Conservation (phyloP, 371 early-diverging fungal genomes). For the Haplosporangium sp. region DNA sequence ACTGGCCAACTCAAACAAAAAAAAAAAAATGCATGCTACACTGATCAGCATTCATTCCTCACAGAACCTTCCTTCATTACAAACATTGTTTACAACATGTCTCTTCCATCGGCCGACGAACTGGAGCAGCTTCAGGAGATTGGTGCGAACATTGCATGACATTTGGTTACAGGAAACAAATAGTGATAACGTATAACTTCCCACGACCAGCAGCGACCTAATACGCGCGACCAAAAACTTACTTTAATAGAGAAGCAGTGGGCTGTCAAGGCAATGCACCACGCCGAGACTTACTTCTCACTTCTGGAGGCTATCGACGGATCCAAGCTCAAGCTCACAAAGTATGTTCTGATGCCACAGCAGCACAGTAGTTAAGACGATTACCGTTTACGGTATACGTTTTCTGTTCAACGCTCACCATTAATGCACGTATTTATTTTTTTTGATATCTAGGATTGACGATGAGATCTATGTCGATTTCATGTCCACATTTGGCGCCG, state of each 20-base stretch:
- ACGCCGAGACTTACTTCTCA: constrained; percentile 93
- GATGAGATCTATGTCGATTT: constrained; percentile 87
- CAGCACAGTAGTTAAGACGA: not conserved
- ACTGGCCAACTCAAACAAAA: constrained; percentile 1
- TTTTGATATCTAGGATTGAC: constrained; percentile 71
- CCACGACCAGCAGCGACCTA: too few species aligned
- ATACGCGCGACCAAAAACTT: not conserved
- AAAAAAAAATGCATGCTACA: constrained; percentile 7
- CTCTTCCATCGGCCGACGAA: constrained; percentile 82
- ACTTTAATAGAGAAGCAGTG: constrained; percentile 82
- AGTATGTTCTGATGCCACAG: constrained; percentile 54
- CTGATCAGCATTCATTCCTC: too few species aligned
- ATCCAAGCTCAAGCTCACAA: constrained; percentile 81
- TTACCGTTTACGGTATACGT: too few species aligned
- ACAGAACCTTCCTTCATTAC: too few species aligned
- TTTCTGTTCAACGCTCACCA: too few species aligned
- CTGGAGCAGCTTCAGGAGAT: constrained; percentile 84
- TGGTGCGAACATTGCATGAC: constrained; percentile 57
- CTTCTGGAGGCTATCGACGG: constrained; percentile 77
- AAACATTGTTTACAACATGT: constrained; percentile 63
- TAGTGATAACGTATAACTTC: not conserved
- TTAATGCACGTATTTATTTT: too few species aligned
- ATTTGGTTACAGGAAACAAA: not conserved
- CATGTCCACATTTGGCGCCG: constrained; percentile 64
- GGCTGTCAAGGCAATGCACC: constrained; percentile 95